phyloP scores from a whole-genome alignment of 2,329 filamentous ascomycete species.

The Trichoderma polysporum region DNA sequence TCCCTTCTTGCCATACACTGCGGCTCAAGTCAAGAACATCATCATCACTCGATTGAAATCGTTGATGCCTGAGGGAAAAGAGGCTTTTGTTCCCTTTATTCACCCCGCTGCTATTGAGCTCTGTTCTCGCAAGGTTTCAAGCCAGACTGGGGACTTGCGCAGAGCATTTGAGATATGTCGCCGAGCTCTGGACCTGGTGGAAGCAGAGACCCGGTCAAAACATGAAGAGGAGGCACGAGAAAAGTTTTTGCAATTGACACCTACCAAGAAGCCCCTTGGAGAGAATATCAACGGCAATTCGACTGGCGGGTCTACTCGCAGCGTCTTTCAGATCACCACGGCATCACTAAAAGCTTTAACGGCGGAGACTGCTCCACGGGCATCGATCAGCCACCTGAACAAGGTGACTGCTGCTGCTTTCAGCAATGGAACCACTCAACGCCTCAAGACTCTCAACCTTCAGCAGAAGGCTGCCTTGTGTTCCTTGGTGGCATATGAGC shows the following conservation, averaged over 20 bases:
- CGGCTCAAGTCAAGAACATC: slow-evolving; percentile 81
- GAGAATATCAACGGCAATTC: slow-evolving; percentile 73
- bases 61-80: slow-evolving; percentile 59
- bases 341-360: slow-evolving; percentile 64
- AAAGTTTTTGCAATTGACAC: slow-evolving; percentile 58
- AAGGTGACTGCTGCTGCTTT: slow-evolving; percentile 88
- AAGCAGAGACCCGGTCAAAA: slow-evolving; percentile 76
- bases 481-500: slow-evolving; percentile 82
- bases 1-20: slow-evolving; percentile 90
- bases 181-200: slow-evolving; percentile 83
- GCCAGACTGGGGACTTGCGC: slow-evolving; percentile 88
- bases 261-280: slow-evolving; percentile 73
- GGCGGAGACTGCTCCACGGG: slow-evolving; percentile 77
- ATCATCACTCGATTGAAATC: slow-evolving; percentile 80
- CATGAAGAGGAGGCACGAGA: slow-evolving; percentile 63
- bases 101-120: slow-evolving; percentile 93
- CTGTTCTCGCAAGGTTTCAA: slow-evolving; percentile 90
- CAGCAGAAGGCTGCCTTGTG: slow-evolving; percentile 96
- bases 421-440: slow-evolving; percentile 81
- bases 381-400: slow-evolving; percentile 86
- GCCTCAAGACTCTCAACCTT: slow-evolving; percentile 83
- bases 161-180: slow-evolving; percentile 95
- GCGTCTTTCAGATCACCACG: slow-evolving; percentile 49
- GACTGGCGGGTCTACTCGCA: slow-evolving; percentile 39
- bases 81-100: slow-evolving; percentile 77